Base-by-base conservation (phyloP, 2,329 filamentous ascomycete genomes). In the Lachnellula willkommii region DNA sequence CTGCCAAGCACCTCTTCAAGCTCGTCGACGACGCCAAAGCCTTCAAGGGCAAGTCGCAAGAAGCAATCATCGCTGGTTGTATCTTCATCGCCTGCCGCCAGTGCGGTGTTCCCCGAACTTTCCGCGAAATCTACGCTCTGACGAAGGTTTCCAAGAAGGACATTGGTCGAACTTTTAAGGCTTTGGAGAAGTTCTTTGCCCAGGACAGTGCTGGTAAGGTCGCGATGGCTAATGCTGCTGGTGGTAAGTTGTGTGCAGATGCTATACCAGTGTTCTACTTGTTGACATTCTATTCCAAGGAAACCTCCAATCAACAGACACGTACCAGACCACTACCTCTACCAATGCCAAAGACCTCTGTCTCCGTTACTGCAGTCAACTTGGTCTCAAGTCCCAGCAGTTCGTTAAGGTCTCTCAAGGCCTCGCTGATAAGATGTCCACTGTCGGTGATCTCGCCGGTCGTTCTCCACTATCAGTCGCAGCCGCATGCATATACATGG, bases 61-160 rank as follows among this genome's bases (percentile, higher is more conserved):
- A 97, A 65, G 89, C 90, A 54, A 88, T 99, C 64, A 93, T 97
- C 63, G 94, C 94, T 5, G 91, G 92, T 6, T 96, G 92, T 74
- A 94, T 99, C 73, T 97, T 99, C 77, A 93, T 99, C 66, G 91
- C 94, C 42, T 97, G 93, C 71, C 90, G 94, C 46, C 90, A 96
- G 73, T 88, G 90, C 69, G 83, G 85, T 59, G 87, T 92, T 32
- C 87, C 89, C 4, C 88, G 94, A 63, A 95, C 91, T 3, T 99
- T 99, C 75, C 85, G 89, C 49, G 95, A 99, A 72, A 94, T 99
- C 67, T 95, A 89, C 75, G 87, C 90, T 59, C 79, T 97, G 71
- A 99, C 94, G 8, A 90, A 89, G 64, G 93, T 99, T 28, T 87
- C 88, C 58, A 96, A 97, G 78, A 97, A 97, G 76, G 95, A 99